Evolutionary conservation across 2,329 filamentous ascomycete genomes (phyloP).

Genomic region (Pseudogymnoascus sp.): DNA sequence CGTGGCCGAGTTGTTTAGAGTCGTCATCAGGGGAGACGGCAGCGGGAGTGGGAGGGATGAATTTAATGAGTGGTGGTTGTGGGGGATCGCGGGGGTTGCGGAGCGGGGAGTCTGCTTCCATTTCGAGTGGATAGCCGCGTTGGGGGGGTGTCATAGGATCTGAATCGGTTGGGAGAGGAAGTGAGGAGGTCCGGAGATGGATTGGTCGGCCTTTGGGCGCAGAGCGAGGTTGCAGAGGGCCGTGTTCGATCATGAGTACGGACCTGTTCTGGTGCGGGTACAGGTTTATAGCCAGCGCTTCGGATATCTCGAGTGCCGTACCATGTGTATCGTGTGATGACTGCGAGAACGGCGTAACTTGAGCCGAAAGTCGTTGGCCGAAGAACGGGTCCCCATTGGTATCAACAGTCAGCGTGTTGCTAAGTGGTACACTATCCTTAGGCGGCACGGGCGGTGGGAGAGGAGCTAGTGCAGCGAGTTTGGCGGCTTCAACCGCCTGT

Average conservation of each 20-base stretch:
- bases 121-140: conserved; percentile 37
- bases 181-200: not conserved
- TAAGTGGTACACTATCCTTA: not conserved
- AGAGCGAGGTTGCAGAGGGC: not conserved
- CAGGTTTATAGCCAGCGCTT: conserved; percentile 56
- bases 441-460: not conserved
- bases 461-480: conserved; percentile 4
- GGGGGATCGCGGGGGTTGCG: conserved; percentile 54
- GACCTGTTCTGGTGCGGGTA: conserved; percentile 61
- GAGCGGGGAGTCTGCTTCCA: conserved; percentile 55
- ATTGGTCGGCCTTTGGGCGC: not conserved
- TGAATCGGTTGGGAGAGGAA: not conserved
- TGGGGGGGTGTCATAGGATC: conserved; percentile 48
- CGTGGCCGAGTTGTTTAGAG: conserved; percentile 47
- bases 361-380: conserved; percentile 46
- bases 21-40: conserved; percentile 50
- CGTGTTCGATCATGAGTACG: conserved; percentile 45
- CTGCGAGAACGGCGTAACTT: conserved; percentile 57
- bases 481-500: conserved; percentile 18
- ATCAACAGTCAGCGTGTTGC: conserved; percentile 38
- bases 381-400: conserved; percentile 49
- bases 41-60: conserved; percentile 58
- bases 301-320: conserved; percentile 54
- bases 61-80: conserved; percentile 45
- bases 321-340: conserved; percentile 54